Conservation (phyloP, 352 stramenopile species). For the Phytopythium aichiense region DNA sequence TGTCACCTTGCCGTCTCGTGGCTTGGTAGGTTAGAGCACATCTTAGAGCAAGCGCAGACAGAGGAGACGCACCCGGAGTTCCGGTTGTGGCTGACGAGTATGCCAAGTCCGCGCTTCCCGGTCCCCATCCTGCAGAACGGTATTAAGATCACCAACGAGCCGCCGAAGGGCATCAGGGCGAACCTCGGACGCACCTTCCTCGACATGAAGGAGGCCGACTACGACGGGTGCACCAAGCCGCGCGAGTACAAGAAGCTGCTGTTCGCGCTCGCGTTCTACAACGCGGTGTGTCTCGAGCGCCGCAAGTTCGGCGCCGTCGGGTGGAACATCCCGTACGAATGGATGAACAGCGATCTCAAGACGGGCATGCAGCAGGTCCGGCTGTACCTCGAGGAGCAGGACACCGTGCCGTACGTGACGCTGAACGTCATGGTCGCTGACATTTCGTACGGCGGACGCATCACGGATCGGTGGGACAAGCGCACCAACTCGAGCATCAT, state of each 20-base stretch:
- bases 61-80: constrained; percentile 86
- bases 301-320: constrained; percentile 94
- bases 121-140: constrained; percentile 93
- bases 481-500: constrained; percentile 93
- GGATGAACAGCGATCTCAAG: constrained; percentile 96
- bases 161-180: constrained; percentile 88
- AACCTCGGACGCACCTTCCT: constrained; percentile 92
- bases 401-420: constrained; percentile 90
- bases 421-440: constrained; percentile 94
- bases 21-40: constrained; percentile 86
- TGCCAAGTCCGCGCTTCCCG: constrained; percentile 88
- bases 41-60: constrained; percentile 68
- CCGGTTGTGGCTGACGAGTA: constrained; percentile 93
- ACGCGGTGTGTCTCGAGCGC: constrained; percentile 92
- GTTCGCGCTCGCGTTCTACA: constrained; percentile 94
- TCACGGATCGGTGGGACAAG: constrained; percentile 95
- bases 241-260: constrained; percentile 89
- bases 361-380: constrained; percentile 91
- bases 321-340: constrained; percentile 96
- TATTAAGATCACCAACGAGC: constrained; percentile 96
- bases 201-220: constrained; percentile 90
- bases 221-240: constrained; percentile 84
- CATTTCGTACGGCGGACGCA: constrained; percentile 93
- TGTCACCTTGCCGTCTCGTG: constrained; percentile 92
- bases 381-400: constrained; percentile 93